phyloP scores from a whole-genome alignment of 371 early-diverging fungal genomes.

The Mucor velutinosus region DNA sequence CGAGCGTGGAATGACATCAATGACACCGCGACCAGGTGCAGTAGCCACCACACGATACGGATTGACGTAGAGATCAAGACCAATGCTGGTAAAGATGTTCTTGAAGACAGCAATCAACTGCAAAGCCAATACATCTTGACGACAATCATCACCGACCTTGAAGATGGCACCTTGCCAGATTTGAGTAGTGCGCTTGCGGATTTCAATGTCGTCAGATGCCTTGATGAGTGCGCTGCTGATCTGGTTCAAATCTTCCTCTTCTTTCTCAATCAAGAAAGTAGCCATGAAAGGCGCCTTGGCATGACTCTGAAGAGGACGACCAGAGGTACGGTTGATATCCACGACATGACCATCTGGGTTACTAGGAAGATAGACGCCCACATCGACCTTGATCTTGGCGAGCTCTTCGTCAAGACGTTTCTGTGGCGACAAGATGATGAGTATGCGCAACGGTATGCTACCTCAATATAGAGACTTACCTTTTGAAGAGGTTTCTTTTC shows the following conservation, averaged over 20 bases:
- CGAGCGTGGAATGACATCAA: conserved; percentile 98
- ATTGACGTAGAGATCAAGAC: conserved; percentile 94
- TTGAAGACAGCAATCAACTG: conserved; percentile 99
- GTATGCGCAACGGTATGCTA: background rate
- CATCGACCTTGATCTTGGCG: conserved; percentile 90
- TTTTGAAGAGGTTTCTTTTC: conserved; percentile 89
- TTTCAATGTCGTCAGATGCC: conserved; percentile 20
- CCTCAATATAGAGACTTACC: conserved; percentile 22
- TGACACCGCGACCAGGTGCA: conserved; percentile 97
- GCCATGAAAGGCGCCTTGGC: conserved; percentile 99
- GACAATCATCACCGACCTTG: conserved; percentile 99
- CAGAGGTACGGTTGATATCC: conserved; percentile 94
- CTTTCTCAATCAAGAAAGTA: conserved; percentile 89
- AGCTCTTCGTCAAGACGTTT: conserved; percentile 93
- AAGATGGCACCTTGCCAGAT: conserved; percentile 92
- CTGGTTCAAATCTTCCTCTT: conserved; percentile 48
- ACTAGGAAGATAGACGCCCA: conserved; percentile 97
- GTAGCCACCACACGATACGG: conserved; percentile 99
- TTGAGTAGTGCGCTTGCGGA: conserved; percentile 11
- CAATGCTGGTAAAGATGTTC: conserved; percentile 89
- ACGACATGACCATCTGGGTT: conserved; percentile 96
- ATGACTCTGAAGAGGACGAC: conserved; percentile 96
- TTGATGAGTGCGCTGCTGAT: background rate
- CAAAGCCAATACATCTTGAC: conserved; percentile 98
- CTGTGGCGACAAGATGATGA: conserved; percentile 16